Base-by-base conservation (phyloP, 768 basidiomycete species). In the Lentinula aciculospora region DNA sequence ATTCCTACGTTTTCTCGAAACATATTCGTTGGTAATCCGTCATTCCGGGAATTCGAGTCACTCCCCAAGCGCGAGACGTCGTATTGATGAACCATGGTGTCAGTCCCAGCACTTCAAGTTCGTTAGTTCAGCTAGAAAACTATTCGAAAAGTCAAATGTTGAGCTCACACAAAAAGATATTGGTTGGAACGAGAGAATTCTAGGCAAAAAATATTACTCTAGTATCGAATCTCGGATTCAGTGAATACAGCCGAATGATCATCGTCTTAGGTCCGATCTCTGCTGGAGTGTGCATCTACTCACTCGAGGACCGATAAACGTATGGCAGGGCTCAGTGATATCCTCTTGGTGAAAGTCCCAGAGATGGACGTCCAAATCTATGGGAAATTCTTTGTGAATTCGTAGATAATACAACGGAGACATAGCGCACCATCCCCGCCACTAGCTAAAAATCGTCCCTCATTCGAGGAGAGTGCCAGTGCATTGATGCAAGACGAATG, bases 131-230 rank as follows among this genome's bases (percentile, higher is more conserved):
- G 42, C 27, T 31, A 10, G n/a, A 45, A 36, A 13, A 34, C 32
- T 34, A 34, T 34, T 34, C 32, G 9, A n/a, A n/a, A n/a, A n/a
- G n/a, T n/a, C n/a, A 21, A 56, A 50, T 19, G 45, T 29, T 21
- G 25, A 29, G 74, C 87, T 67, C 59, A 89, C 89, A 83, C 83
- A 66, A 81, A 81, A 40, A 91, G 66, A 64, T 77, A 84, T 53
- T 76, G 78, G 63, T 86, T 87, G 21, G 76, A 76, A 0, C 84
- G 78, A 5, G 89, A 89, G 71, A 92, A 90, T 47, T 80, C 80
- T 29, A 92, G 72, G 17, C 81, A 78, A 67, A 92, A 83, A 34
- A 91, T 79, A 62, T 89, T 90, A 40, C 76, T 78, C 89, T 92
- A 61, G 9, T 8, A 25, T 28, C n/a, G 28, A 32, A 39, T 19